Conservation (phyloP, 306 rosid species). For the Casuarina glauca region DNA sequence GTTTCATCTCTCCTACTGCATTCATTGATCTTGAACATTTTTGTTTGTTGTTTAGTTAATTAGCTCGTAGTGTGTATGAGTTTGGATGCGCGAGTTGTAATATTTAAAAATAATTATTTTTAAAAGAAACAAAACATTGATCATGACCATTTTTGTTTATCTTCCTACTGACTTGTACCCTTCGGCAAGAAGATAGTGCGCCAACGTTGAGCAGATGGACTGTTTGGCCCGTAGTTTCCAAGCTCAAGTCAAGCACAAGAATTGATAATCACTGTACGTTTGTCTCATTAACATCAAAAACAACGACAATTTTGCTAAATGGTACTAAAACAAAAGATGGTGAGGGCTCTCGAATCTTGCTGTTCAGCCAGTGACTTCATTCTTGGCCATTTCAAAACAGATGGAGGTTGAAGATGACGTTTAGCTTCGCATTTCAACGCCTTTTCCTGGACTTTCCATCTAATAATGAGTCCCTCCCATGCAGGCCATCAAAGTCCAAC, state of each 20-base stretch:
- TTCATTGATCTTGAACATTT: no score
- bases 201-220: background rate
- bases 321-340: background rate
- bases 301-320: background rate
- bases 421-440: background rate
- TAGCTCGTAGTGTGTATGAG: no score
- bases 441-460: background rate
- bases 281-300: slow-evolving; percentile 5
- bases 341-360: no score
- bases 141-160: background rate
- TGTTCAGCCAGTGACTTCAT: background rate
- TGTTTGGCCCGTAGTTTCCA: background rate
- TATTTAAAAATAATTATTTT: no score
- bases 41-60: no score
- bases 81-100: no score
- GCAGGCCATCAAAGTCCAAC: slow-evolving; percentile 6
- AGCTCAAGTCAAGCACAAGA: background rate
- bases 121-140: background rate
- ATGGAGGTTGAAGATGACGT: background rate
- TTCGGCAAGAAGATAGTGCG: background rate
- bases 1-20: no score
- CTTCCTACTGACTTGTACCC: background rate
- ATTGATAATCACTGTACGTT: background rate
- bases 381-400: background rate
- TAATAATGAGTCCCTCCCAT: background rate